A percentile compares a stretch with the other conserved stretches of the same genome.
phyloP scores from a whole-genome alignment of 2,329 filamentous ascomycete species.

The Venturia nashicola region DNA sequence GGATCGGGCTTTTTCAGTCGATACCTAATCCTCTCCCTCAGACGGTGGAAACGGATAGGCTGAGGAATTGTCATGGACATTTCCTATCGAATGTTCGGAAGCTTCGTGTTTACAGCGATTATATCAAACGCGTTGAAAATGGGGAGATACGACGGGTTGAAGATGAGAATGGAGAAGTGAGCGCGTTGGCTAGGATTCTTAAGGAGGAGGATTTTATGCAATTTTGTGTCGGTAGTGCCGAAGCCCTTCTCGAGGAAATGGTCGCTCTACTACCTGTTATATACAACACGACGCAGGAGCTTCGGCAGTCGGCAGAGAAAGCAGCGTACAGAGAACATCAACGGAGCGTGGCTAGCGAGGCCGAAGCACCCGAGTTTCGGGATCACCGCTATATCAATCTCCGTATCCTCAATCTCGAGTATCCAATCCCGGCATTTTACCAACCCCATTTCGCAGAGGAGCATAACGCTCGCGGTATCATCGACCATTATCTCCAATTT shows the following conservation, averaged over 20 bases:
- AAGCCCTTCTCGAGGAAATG: not conserved
- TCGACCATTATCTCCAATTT: not conserved
- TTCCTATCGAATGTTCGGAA: not conserved
- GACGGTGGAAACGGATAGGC: not conserved
- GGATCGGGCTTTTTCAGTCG: not conserved
- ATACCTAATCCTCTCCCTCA: not conserved
- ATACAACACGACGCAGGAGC: not conserved
- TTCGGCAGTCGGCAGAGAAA: not conserved
- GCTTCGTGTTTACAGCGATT: not conserved
- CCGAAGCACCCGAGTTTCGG: not conserved
- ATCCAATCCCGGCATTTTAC: not conserved
- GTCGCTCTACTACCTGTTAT: not conserved
- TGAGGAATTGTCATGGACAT: not conserved
- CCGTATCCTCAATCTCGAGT: not conserved
- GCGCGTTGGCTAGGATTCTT: not conserved
- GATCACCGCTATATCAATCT: not conserved
- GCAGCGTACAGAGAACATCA: not conserved
- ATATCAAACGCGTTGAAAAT: not conserved
- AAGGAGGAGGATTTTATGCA: not conserved
- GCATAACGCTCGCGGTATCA: not conserved
- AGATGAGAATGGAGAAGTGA: not conserved
- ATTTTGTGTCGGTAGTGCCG: not conserved
- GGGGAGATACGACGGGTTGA: not conserved
- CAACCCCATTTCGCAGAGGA: not conserved
- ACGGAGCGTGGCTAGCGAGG: not conserved